Percentiles rank a stretch among this genome's conserved stretches.
phyloP scores from a whole-genome alignment of 108 stramenopile genomes.

The Cyclotella atomus region DNA sequence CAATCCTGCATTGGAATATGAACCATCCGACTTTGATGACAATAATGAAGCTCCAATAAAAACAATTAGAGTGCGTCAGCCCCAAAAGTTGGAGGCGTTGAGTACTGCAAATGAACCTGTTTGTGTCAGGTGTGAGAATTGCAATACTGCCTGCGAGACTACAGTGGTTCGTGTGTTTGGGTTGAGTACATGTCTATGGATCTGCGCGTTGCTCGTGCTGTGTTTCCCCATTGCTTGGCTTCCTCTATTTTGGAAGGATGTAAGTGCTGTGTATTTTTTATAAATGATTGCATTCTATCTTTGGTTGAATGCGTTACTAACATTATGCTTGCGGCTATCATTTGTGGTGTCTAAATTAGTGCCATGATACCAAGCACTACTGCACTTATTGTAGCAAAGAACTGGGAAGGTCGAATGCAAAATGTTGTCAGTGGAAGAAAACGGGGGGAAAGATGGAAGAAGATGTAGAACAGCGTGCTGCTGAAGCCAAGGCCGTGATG shows the following conservation, averaged over 20 bases:
- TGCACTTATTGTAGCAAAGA: slow-evolving; percentile 2
- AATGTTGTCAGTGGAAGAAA: slow-evolving; percentile 13
- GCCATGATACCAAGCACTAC: slow-evolving; percentile 8
- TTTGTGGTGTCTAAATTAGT: neutral
- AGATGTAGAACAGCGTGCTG: neutral
- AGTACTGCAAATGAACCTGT: neutral
- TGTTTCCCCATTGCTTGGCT: slow-evolving; percentile 4
- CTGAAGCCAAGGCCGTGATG: neutral
- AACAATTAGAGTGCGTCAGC: neutral
- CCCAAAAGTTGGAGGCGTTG: neutral
- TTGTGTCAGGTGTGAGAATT: neutral
- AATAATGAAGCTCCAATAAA: neutral
- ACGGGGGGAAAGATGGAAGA: slow-evolving; percentile 7
- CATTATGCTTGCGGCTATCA: neutral
- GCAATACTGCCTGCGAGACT: neutral
- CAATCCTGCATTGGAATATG: slow-evolving; percentile 1
- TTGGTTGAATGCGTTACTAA: too few relatives aligned
- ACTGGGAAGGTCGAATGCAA: neutral
- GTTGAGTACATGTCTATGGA: neutral
- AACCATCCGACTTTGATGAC: neutral
- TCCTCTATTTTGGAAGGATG: slow-evolving; percentile 2
- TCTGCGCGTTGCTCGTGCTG: neutral
- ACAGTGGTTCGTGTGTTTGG: neutral
- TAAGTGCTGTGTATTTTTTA: neutral
- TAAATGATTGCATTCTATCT: neutral